Percentiles rank a stretch among this genome's conserved stretches.
phyloP scores from a whole-genome alignment of 2,329 filamentous ascomycete genomes.

The Macrophomina phaseolina region DNA sequence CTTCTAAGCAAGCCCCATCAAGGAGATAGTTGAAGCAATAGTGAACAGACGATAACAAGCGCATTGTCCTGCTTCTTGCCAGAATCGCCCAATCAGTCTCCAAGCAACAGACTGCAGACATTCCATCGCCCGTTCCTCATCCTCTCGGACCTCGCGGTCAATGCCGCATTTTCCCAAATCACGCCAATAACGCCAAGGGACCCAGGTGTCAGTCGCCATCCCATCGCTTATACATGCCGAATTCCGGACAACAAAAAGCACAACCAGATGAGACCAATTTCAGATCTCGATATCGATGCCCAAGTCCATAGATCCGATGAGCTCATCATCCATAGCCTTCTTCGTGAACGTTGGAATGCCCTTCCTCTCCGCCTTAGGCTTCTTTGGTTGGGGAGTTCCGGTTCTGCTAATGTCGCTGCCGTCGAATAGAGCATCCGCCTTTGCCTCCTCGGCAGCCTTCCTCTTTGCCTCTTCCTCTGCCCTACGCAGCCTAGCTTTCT shows the following conservation, averaged over 20 bases:
- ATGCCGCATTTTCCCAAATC: background rate
- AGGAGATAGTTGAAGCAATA: too few species aligned
- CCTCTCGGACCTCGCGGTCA: background rate
- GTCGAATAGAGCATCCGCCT: slow-evolving; percentile 54
- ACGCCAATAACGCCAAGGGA: slow-evolving; percentile 2
- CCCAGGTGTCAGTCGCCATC: background rate
- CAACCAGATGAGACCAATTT: slow-evolving; percentile 25
- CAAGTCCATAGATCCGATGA: slow-evolving; percentile 86
- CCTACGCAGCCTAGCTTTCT: slow-evolving; percentile 43
- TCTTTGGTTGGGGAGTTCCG: slow-evolving; percentile 56
- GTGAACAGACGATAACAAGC: too few species aligned
- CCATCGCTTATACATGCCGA: slow-evolving; percentile 15
- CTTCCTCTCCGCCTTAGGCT: slow-evolving; percentile 57
- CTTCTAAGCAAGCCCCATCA: too few species aligned
- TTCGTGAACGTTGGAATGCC: slow-evolving; percentile 73
- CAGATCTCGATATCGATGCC: slow-evolving; percentile 90
- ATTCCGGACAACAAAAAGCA: background rate
- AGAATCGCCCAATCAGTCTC: too few species aligned
- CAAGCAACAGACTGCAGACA: too few species aligned
- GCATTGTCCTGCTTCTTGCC: too few species aligned
- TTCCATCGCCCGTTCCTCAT: background rate
- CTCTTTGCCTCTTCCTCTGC: slow-evolving; percentile 62
- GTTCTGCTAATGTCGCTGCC: slow-evolving; percentile 52
- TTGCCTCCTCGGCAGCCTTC: slow-evolving; percentile 39
- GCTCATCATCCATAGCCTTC: slow-evolving; percentile 86